Conservation (phyloP, 768 basidiomycete genomes). For the Cystofilobasidium bisporidii region DNA sequence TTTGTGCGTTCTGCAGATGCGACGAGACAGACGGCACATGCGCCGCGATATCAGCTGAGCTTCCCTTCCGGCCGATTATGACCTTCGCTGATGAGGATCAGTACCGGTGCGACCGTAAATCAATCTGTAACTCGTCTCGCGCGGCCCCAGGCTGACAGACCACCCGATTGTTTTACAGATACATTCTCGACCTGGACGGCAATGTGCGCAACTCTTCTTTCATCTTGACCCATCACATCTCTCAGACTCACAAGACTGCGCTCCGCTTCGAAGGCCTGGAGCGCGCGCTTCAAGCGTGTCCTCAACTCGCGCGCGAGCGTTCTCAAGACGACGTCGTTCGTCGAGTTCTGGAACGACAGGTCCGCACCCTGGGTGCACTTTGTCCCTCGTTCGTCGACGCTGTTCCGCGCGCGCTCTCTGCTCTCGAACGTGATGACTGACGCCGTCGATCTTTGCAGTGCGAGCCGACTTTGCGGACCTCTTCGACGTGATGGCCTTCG, state of each 20-base stretch:
- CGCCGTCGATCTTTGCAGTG: not conserved
- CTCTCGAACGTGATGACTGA: not conserved
- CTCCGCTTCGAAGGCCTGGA: not conserved
- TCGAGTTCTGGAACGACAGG: not conserved
- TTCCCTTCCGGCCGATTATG: conserved; percentile 29
- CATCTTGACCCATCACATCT: too few species aligned
- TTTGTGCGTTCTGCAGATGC: not conserved
- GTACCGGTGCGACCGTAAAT: not conserved
- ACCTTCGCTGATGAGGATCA: conserved; percentile 31
- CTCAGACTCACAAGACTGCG: too few species aligned
- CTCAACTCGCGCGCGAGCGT: not conserved
- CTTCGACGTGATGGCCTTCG: not conserved
- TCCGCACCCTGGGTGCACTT: not conserved
- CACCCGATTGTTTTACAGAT: too few species aligned
- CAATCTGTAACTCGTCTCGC: too few species aligned
- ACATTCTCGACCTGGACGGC: not conserved
- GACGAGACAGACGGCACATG: conserved; percentile 34
- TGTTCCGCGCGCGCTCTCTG: not conserved
- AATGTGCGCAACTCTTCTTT: not conserved
- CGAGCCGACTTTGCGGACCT: not conserved
- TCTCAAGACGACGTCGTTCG: not conserved
- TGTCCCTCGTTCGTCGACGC: not conserved
- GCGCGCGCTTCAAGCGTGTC: not conserved
- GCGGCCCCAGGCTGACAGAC: too few species aligned
- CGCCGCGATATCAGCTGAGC: conserved; percentile 32